Conservation (phyloP, 1,139 yeast genomes). For the Debaryomyces udenii region DNA sequence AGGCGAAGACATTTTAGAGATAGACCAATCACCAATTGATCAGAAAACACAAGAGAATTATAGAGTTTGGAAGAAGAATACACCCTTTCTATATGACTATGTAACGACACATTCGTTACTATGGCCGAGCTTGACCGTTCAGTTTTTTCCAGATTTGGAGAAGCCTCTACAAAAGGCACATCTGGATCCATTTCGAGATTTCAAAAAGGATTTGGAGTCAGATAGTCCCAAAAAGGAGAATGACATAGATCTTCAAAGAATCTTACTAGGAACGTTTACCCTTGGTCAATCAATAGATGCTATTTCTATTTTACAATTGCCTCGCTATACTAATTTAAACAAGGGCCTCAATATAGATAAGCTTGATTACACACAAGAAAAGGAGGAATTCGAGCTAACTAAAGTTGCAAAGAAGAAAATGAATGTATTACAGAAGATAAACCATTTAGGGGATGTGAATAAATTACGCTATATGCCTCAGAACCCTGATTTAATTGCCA, state of each 20-base stretch:
- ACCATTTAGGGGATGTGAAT: slow-evolving; percentile 50
- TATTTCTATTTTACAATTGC: slow-evolving; percentile 43
- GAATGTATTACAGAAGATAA: slow-evolving; percentile 41
- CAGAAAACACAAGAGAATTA: slow-evolving; percentile 37
- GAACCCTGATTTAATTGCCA: slow-evolving; percentile 47
- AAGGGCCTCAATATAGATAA: slow-evolving; percentile 34
- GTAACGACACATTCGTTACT: slow-evolving; percentile 50
- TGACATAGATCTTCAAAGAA: slow-evolving; percentile 32
- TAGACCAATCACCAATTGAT: slow-evolving; percentile 22
- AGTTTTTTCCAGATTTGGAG: slow-evolving; percentile 58
- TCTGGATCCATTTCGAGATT: slow-evolving; percentile 4
- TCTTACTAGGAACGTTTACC: slow-evolving; percentile 47
- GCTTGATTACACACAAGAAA: slow-evolving; percentile 42
- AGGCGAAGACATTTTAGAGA: slow-evolving; percentile 11
- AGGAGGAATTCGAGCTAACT: slow-evolving; percentile 43
- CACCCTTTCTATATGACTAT: slow-evolving; percentile 55
- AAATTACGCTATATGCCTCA: slow-evolving; percentile 46
- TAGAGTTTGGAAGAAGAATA: slow-evolving; percentile 57
- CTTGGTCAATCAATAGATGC: slow-evolving; percentile 46
- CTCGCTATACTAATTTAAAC: slow-evolving; percentile 37
- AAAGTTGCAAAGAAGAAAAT: slow-evolving; percentile 32
- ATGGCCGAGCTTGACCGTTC: slow-evolving; percentile 60
- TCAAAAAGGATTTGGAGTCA: not conserved
- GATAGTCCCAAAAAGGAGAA: slow-evolving; percentile 8
- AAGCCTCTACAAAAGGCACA: slow-evolving; percentile 13